phyloP scores from a whole-genome alignment of 2,329 filamentous ascomycete genomes.

The Clonostachys chloroleuca region DNA sequence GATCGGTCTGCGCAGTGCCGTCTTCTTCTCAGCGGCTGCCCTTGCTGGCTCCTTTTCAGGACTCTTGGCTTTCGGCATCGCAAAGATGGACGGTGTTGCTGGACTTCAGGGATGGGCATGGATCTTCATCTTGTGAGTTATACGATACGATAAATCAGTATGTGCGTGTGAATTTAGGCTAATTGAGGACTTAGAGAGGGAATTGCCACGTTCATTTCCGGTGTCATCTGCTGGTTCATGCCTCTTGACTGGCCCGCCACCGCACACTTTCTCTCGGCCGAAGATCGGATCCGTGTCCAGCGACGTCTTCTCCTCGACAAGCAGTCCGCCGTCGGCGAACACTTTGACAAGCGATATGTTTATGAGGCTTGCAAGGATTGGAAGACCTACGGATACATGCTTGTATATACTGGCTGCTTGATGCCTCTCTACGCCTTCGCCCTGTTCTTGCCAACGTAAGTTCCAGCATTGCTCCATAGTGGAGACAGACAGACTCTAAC shows the following conservation, averaged over 20 bases:
- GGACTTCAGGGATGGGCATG: constrained; percentile 45
- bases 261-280: background rate
- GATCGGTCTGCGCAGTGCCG: background rate
- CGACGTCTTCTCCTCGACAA: constrained; percentile 65
- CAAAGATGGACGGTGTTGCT: constrained; percentile 47
- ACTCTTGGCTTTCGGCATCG: constrained; percentile 1
- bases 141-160: background rate
- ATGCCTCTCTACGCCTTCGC: constrained; percentile 72
- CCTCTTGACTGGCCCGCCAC: background rate
- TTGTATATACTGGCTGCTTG: constrained; percentile 74
- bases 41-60: constrained; percentile 1
- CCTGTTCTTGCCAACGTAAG: constrained; percentile 65
- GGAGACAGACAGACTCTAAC: too few relatives aligned
- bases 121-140: background rate
- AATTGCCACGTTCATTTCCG: constrained; percentile 17
- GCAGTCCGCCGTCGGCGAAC: constrained; percentile 61
- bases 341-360: constrained; percentile 70
- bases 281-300: constrained; percentile 49
- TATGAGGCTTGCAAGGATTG: constrained; percentile 72
- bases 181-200: constrained; percentile 42
- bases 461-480: too few relatives aligned
- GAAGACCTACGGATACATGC: constrained; percentile 74
- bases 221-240: background rate
- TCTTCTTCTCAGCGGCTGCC: background rate
- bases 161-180: background rate